Base-by-base conservation (phyloP, 805 yeast species). In the Torulaspora delbrueckii region DNA sequence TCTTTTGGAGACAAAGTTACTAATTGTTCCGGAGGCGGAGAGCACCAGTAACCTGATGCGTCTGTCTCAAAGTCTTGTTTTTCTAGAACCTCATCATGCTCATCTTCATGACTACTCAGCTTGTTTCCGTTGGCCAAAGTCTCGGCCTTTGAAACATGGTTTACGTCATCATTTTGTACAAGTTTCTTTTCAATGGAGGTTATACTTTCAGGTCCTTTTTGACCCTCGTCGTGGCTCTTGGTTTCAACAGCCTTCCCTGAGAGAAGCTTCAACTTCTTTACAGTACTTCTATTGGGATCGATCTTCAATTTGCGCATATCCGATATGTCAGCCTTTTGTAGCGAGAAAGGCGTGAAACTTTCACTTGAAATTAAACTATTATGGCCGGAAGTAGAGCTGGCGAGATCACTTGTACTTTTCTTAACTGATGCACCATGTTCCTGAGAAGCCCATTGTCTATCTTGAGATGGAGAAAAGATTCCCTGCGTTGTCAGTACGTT, bases 1-100 rank as follows among this genome's bases (percentile, higher is more conserved):
- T 79, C 77, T 30, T 75, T 70, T 2, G 66, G 47, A 0, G 82
- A 59, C 44, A 77, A 54, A 6, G 60, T 51, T 0, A 72, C 51
- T 2, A 86, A 66, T 25, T 76, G 78, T 2, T 66, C 68, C 12
- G 82, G 66, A 0, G 84, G 65, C 1, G 93, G 95, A 0, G 83
- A 72, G 50, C 86, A 79, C 89, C 91, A 86, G 56, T 85, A 85
- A 2, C 76, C 85, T 4, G 53, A 37, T 19, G 46, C 46, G 6
- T 49, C 51, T 3, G 25, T 37, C 13, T 36, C 37, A 9, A 30
- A 19, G 13, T 9, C 25, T 14, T 19, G 25, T 5, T 35, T 28
- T 39, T 26, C 22, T 23, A 16, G 19, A 6, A 2, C 16, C 19
- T 28, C 40, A 36, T 30, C 27, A 32, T 27, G 9, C n/a, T 8